Evolutionary conservation across 2,329 filamentous ascomycete species (phyloP).

Genomic region (Colletotrichum sp.): DNA sequence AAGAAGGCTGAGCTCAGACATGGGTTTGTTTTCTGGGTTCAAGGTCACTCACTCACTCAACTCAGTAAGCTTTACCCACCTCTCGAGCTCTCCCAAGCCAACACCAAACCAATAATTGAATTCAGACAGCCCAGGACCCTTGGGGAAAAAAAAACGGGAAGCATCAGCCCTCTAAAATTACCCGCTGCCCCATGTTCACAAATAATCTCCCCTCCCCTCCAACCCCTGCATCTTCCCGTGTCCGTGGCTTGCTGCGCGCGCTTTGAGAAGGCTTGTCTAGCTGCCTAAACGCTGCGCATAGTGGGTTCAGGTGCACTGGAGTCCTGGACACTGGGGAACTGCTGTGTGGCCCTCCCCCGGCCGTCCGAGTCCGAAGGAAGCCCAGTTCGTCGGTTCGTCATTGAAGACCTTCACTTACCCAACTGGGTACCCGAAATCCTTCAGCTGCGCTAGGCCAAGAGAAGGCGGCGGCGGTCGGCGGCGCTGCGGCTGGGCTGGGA

Average conservation of each 20-base stretch:
- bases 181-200: background rate
- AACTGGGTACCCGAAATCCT: background rate
- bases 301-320: background rate
- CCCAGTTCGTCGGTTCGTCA: background rate
- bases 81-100: background rate
- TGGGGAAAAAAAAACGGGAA: background rate
- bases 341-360: background rate
- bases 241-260: background rate
- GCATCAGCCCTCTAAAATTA: background rate
- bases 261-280: background rate
- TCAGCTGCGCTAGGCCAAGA: background rate
- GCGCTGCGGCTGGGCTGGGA: background rate
- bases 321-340: background rate
- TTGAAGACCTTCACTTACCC: background rate
- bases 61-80: background rate
- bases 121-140: background rate
- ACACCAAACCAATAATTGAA: background rate
- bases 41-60: background rate
- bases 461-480: background rate
- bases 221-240: background rate
- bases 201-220: background rate
- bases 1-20: background rate
- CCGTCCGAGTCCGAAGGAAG: background rate
- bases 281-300: background rate
- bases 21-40: background rate